phyloP scores from a whole-genome alignment of 1,284 basidiomycete genomes.

The Porodaedalea pini region DNA sequence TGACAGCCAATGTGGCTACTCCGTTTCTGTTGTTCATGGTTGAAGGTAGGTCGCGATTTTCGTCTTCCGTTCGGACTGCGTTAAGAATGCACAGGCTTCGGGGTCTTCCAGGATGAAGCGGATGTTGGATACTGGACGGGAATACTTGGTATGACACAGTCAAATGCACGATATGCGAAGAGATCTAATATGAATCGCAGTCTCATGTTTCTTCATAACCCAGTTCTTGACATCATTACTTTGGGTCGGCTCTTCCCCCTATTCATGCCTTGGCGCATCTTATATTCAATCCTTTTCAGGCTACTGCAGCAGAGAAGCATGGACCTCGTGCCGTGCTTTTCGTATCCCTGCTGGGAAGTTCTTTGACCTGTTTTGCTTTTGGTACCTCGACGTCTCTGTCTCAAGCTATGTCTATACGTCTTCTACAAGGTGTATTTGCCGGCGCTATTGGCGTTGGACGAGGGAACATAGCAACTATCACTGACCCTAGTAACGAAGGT shows the following conservation, averaged over 20 bases:
- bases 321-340: constrained; percentile 84
- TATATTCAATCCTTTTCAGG: constrained; percentile 43
- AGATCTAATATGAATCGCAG: constrained; percentile 34
- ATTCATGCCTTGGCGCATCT: constrained; percentile 5
- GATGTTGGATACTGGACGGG: constrained; percentile 86
- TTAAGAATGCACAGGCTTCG: constrained; percentile 49
- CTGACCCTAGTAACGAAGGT: constrained; percentile 88
- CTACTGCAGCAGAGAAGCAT: constrained; percentile 89
- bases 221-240: constrained; percentile 93
- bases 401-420: constrained; percentile 84
- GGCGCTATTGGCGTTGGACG: constrained; percentile 92
- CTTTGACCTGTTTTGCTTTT: constrained; percentile 76
- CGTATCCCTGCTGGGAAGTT: constrained; percentile 81
- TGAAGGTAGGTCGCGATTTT: constrained; percentile 51
- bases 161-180: not conserved
- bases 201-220: constrained; percentile 77
- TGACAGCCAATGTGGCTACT: constrained; percentile 87
- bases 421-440: constrained; percentile 93
- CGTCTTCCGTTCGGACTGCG: constrained; percentile 13
- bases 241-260: constrained; percentile 49
- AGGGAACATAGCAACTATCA: constrained; percentile 84
- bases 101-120: constrained; percentile 61
- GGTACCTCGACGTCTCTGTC: constrained; percentile 80
- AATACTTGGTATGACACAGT: constrained; percentile 52
- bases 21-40: constrained; percentile 93